Evolutionary conservation across 768 basidiomycete genomes (phyloP).

Genomic region (Rhizopogon sp.): DNA sequence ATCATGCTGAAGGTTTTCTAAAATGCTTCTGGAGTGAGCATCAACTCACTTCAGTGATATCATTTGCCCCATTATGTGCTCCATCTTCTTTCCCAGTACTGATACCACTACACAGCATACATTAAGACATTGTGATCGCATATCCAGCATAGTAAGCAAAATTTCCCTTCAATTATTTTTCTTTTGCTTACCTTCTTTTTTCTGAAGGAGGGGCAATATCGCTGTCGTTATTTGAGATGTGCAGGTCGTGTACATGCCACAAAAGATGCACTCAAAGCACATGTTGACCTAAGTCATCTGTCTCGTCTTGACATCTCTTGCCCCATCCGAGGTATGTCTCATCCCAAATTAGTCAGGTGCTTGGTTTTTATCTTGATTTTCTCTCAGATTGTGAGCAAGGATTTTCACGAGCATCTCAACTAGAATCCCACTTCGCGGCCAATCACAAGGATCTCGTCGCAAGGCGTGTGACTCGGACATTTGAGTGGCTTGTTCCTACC

Average conservation of each 20-base stretch:
- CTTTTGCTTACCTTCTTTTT: background rate
- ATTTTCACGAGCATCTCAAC: conserved; percentile 21
- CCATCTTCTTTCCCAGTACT: background rate
- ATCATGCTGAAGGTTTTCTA: conserved; percentile 18
- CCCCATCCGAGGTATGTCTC: conserved; percentile 19
- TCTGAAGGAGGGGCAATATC: conserved; percentile 22
- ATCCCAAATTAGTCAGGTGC: background rate
- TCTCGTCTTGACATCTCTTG: conserved; percentile 23
- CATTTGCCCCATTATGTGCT: background rate
- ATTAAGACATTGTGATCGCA: conserved; percentile 17
- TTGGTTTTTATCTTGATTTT: conserved; percentile 4
- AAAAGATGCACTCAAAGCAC: conserved; percentile 12
- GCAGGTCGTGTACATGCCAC: conserved; percentile 22
- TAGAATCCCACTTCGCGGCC: conserved; percentile 19
- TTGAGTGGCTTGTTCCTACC: conserved; percentile 16
- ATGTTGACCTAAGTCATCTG: conserved; percentile 26
- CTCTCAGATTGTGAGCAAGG: conserved; percentile 17
- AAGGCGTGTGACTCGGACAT: conserved; percentile 5
- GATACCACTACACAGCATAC: conserved; percentile 19
- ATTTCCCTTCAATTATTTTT: background rate
- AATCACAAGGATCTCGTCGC: conserved; percentile 16
- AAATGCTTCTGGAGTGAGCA: conserved; percentile 10
- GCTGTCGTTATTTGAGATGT: conserved; percentile 20
- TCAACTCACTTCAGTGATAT: background rate
- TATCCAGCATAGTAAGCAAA: conserved; percentile 10